Evolutionary conservation across 2,329 filamentous ascomycete genomes (phyloP).

Genomic region (Sporothrix globosa): DNA sequence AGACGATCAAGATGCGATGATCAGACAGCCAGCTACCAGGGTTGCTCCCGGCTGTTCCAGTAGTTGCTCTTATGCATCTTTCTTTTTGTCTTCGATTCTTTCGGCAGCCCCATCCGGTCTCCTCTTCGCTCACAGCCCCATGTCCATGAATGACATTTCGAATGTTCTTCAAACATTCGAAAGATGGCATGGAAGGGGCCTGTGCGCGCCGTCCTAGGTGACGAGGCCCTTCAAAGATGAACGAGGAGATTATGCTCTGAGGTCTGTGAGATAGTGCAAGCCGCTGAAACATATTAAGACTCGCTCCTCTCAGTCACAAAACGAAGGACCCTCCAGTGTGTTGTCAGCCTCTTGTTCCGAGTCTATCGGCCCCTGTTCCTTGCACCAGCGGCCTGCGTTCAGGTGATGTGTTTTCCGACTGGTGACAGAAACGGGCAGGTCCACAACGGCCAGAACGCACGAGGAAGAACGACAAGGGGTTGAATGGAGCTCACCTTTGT

Average conservation of each 20-base stretch:
- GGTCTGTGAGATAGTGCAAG: background rate
- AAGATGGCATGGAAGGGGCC: background rate
- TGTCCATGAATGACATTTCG: conserved; percentile 17
- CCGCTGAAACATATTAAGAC: background rate
- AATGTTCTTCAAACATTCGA: conserved; percentile 27
- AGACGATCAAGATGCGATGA: conserved; percentile 33
- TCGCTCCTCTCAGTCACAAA: background rate
- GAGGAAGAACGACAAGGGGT: background rate
- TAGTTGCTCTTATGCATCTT: background rate
- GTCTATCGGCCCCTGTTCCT: background rate
- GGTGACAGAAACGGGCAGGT: background rate
- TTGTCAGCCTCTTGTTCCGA: conserved; percentile 20
- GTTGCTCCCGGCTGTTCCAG: conserved; percentile 2
- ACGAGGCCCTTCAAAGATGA: no score
- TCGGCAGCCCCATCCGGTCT: background rate
- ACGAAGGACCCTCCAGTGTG: background rate
- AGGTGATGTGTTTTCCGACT: conserved; percentile 9
- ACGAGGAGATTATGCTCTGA: background rate
- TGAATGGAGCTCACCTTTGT: background rate
- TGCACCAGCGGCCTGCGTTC: background rate
- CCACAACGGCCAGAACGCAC: background rate
- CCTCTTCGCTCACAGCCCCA: background rate
- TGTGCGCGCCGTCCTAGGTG: conserved; percentile 1
- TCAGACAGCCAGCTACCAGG: conserved; percentile 33
- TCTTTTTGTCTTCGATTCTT: background rate